These are phyloP conservation scores for Candida pseudofarinosa DNA, from an alignment of 805 yeast genomes.

Conservation along the genomic window DNA sequence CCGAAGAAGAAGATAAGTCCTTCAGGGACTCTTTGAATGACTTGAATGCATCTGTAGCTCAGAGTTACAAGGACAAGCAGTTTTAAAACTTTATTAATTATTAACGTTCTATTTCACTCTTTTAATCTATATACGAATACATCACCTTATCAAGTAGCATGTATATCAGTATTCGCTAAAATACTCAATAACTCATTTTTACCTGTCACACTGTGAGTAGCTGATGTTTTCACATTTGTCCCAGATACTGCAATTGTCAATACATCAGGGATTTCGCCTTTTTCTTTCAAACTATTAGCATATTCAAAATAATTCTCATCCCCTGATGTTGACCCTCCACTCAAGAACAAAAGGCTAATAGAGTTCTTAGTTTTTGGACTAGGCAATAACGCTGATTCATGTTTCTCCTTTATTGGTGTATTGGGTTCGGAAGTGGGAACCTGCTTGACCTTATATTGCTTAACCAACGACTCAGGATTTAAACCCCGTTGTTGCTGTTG, in stretches of 20 bases:
- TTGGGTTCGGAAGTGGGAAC: slow-evolving; percentile 13
- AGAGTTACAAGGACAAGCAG: slow-evolving; percentile 48
- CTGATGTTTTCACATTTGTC: slow-evolving; percentile 51
- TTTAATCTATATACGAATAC: background rate
- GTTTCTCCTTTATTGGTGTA: slow-evolving; percentile 10
- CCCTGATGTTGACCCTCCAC: slow-evolving; percentile 66
- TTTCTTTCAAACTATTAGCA: slow-evolving; percentile 40
- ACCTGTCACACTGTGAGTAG: slow-evolving; percentile 63
- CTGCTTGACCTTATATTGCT: slow-evolving; percentile 22
- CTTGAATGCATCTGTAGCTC: slow-evolving; percentile 49
- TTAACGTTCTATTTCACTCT: background rate
- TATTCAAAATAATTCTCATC: slow-evolving; percentile 64
- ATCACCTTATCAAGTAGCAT: background rate
- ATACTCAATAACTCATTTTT: slow-evolving; percentile 63
- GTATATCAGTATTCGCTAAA: slow-evolving; percentile 22
- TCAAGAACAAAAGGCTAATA: slow-evolving; percentile 47
- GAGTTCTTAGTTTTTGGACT: slow-evolving; percentile 4
- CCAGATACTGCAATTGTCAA: slow-evolving; percentile 52
- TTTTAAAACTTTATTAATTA: slow-evolving; percentile 12
- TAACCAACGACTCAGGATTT: slow-evolving; percentile 15
- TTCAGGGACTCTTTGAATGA: slow-evolving; percentile 48
- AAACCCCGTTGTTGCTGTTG: slow-evolving; percentile 13
- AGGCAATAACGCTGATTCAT: background rate
- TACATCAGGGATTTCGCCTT: slow-evolving; percentile 38
- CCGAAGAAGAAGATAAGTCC: slow-evolving; percentile 41